Evolutionary conservation across 345 rosid species (phyloP).

Genomic region (Rhodomyrtus tomentosa): DNA sequence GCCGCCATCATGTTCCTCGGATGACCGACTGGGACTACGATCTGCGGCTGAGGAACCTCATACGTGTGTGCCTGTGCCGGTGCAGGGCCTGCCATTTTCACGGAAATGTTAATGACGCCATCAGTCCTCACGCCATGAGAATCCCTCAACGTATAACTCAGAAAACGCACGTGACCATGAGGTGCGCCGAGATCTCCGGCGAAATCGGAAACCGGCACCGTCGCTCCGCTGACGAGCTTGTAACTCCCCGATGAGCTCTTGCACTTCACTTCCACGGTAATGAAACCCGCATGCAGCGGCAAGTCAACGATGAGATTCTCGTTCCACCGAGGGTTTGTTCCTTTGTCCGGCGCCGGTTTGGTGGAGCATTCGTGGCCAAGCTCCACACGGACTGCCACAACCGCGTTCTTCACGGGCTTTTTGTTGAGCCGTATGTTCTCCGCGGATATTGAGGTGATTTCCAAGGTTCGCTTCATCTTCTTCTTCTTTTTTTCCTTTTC

Average conservation of each 20-base stretch:
- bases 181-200: slow-evolving; percentile 32
- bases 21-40: neutral
- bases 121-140: slow-evolving; percentile 17
- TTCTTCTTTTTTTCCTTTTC: neutral
- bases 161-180: slow-evolving; percentile 32
- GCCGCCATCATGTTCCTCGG: neutral
- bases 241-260: slow-evolving; percentile 4
- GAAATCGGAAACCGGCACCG: slow-evolving; percentile 49
- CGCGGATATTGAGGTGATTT: slow-evolving; percentile 36
- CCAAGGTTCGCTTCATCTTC: neutral
- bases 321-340: slow-evolving; percentile 50
- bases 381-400: slow-evolving; percentile 19
- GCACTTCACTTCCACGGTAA: slow-evolving; percentile 31
- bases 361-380: neutral
- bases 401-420: slow-evolving; percentile 29
- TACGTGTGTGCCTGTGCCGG: neutral
- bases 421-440: slow-evolving; percentile 40
- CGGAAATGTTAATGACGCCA: slow-evolving; percentile 56
- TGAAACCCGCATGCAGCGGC: slow-evolving; percentile 19
- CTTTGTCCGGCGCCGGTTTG: slow-evolving; percentile 15
- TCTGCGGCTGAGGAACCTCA: neutral
- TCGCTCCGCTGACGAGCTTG: slow-evolving; percentile 26
- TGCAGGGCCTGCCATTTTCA: slow-evolving; percentile 22
- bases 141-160: slow-evolving; percentile 65
- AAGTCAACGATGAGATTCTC: slow-evolving; percentile 18